Evolutionary conservation across 805 yeast species (phyloP), one percentile per base, ranked within the genome.

Genomic region (Cyberlindnera misumaiensis): DNA sequence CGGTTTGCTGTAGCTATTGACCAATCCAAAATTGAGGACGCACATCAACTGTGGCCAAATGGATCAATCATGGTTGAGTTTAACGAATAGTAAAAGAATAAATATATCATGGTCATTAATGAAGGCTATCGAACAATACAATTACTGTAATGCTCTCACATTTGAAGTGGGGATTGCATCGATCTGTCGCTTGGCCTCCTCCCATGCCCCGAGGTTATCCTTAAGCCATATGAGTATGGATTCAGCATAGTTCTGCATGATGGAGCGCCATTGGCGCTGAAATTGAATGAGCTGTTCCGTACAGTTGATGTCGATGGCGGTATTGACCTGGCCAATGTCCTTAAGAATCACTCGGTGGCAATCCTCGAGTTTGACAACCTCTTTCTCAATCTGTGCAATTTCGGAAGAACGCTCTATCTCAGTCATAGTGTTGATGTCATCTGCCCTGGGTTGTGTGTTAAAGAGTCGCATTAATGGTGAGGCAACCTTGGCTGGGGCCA

Each of bases 11-110:
- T 83, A 12, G 66, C 62, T 4, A 42, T 50, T 5, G 62, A 62
- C 24, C 42, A 52, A 11, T 49, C 53, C 0, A 38, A 42, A 14
- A 56, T 83, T 5, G 53, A 51, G 24, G 72, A 73, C 25, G 67
- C 66, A 28, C 48, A 60, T 1, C 63, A 70, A 28, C 53, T 83
- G n/a, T 78, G 74, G 72, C 93, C 93, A n/a, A 80, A 70, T 49
- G 88, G 88, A 2, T 80, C 74, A 45, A 48, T 83, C 18, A 58
- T 81, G 36, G 71, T 78, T 4, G 83, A 78, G 47, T 55, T 36
- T 26, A 28, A 39, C 14, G 60, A 55, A 3, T 42, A 59, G 5
- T 60, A 53, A 1, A 62, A 56, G 41, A 3, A 36, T 31, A 7
- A 18, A 36, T 29, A 16, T 27, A 30, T n/a, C 16, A 29, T 13